Conservation (phyloP, 2,329 filamentous ascomycete genomes). For the Neonectria neomacrospora region DNA sequence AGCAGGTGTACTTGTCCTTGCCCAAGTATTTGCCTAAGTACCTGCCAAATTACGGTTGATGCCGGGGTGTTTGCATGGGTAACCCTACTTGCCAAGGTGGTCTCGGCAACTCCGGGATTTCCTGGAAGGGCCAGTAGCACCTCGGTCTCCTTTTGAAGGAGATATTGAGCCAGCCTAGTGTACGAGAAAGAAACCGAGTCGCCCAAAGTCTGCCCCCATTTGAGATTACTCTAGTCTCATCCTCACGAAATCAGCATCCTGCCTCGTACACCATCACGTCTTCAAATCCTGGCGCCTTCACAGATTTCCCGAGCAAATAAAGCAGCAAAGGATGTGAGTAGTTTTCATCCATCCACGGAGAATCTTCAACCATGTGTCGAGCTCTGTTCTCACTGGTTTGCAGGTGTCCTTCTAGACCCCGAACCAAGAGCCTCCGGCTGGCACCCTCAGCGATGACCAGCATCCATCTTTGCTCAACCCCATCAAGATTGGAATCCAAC, state of each 20-base stretch:
- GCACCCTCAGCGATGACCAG: background rate
- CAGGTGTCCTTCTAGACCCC: background rate
- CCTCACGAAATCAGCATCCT: background rate
- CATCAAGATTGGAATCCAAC: conserved; percentile 71
- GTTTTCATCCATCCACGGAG: too few species aligned
- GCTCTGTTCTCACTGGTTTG: too few species aligned
- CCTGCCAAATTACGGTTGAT: too few species aligned
- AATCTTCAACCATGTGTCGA: too few species aligned
- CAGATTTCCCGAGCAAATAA: background rate
- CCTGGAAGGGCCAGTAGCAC: too few species aligned
- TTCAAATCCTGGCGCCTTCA: background rate
- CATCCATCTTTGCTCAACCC: background rate
- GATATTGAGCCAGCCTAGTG: too few species aligned
- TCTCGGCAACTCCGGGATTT: too few species aligned
- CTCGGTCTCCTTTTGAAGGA: too few species aligned
- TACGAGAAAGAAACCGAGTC: background rate
- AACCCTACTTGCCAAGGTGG: too few species aligned
- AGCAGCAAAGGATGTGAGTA: background rate
- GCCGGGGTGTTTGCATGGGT: too few species aligned
- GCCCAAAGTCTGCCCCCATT: background rate
- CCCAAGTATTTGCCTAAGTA: too few species aligned
- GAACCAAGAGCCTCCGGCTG: background rate
- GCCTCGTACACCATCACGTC: background rate
- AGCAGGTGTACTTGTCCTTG: background rate
- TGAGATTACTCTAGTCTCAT: background rate